A percentile compares a stretch with the other conserved stretches of the same genome.
Evolutionary conservation across 176 grass and related monocot genomes (phyloP).

Genomic region (Avena eriantha): DNA sequence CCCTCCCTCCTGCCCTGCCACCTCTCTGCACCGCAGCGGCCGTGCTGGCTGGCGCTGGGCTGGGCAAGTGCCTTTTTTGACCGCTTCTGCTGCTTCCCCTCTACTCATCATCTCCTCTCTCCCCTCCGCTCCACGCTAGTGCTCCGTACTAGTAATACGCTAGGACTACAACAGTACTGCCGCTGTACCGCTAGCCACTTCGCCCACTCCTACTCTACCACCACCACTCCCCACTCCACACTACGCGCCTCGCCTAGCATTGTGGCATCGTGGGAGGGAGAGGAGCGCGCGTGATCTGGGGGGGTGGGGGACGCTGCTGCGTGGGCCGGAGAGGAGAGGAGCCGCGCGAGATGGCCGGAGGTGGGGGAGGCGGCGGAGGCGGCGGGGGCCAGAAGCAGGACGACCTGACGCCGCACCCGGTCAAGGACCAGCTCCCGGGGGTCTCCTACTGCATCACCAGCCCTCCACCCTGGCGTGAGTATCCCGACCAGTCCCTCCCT

Average conservation of each 20-base stretch:
- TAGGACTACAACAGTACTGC: background rate
- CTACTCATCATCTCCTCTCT: background rate
- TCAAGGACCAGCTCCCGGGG: slow-evolving; percentile 85
- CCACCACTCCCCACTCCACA: background rate
- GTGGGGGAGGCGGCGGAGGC: slow-evolving; percentile 54
- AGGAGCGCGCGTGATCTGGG: slow-evolving; percentile 14
- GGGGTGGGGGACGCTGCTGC: background rate
- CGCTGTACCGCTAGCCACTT: slow-evolving; percentile 21
- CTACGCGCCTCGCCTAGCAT: slow-evolving; percentile 35
- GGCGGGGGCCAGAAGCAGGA: slow-evolving; percentile 87
- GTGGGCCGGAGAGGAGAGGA: slow-evolving; percentile 1
- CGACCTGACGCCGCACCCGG: slow-evolving; percentile 88
- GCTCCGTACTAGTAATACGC: background rate
- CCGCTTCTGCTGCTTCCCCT: slow-evolving; percentile 35
- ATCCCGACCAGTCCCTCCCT: background rate
- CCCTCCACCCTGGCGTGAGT: slow-evolving; percentile 96
- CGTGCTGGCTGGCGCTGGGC: background rate
- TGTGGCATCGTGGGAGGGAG: background rate
- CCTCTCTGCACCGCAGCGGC: background rate
- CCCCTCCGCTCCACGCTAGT: background rate
- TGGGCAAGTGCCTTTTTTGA: slow-evolving; percentile 53
- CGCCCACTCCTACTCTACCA: slow-evolving; percentile 24
- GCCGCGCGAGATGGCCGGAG: slow-evolving; percentile 63
- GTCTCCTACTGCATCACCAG: slow-evolving; percentile 99
- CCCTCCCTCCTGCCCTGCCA: background rate